Percentiles rank a stretch among this genome's conserved stretches.
These are phyloP conservation scores for Vigna nakashimae DNA, from an alignment of 306 rosid genomes.

Conservation along the genomic window DNA sequence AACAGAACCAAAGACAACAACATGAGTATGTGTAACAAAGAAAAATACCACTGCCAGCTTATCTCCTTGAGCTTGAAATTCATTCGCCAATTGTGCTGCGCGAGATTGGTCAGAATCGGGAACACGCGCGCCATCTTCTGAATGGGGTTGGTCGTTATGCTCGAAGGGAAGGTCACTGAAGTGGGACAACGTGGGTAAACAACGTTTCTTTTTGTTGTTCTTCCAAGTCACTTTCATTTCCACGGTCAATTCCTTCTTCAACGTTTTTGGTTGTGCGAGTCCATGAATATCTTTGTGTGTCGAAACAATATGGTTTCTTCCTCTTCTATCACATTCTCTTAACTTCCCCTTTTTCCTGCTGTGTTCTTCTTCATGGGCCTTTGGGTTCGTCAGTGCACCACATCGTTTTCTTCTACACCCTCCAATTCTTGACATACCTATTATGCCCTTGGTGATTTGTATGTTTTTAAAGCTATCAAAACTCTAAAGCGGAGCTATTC, in stretches of 20 bases:
- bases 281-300: no score
- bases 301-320: background rate
- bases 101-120: conserved; percentile 20
- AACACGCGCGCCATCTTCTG: conserved; percentile 3
- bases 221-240: conserved; percentile 64
- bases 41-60: conserved; percentile 52
- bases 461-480: no score
- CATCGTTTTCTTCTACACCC: no score
- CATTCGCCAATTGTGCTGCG: conserved; percentile 41
- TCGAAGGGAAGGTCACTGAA: conserved; percentile 57
- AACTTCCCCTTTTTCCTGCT: no score
- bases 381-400: no score
- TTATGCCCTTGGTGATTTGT: no score
- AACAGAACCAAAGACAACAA: background rate
- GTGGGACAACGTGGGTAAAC: conserved; percentile 42
- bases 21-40: background rate
- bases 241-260: conserved; percentile 18
- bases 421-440: no score
- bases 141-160: conserved; percentile 1
- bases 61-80: conserved; percentile 61
- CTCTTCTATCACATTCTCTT: background rate
- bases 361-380: no score
- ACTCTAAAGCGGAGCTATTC: no score
- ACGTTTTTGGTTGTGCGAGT: background rate
- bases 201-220: conserved; percentile 47